Evolutionary conservation across 2,329 filamentous ascomycete genomes (phyloP), one percentile per base, ranked within the genome.

Genomic region (Monosporascus cannonballus): DNA sequence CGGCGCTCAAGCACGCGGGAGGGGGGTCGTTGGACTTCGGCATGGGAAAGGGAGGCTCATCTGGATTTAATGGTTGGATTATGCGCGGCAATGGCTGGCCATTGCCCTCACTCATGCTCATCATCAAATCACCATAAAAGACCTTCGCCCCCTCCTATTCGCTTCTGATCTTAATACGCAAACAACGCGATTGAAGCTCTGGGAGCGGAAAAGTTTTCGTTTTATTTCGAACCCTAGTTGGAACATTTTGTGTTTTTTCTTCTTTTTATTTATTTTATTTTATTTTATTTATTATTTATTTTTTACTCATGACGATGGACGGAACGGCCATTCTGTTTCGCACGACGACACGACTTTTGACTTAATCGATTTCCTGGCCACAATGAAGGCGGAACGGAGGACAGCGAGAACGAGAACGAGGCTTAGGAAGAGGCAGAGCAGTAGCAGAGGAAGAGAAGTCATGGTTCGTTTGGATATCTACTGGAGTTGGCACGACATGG

Each of bases 41-140:
- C 27, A 34, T 46, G 11, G 30, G 38, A 47, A 39, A 11, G 34
- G 50, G 54, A 55, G 58, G 51, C 52, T 55, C 44, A 50, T 22
- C 54, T 42, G 52, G 39, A 45, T 38, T 39, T 47, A 38, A 34
- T 34, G 30, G 11, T 34, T 14, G 30, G 30, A 34, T 34, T 14
- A 14, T 52, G 46, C 52, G 51, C 52, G 47, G 49, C 53, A 51
- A 53, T 52, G 54, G 51, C 56, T 55, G 51, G 54, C 52, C 56
- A 47, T 56, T 53, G 52, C 49, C 53, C 34, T 20, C 48, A 38
- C 42, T 48, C 36, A 6, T 20, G 46, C 46, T 8, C 38, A 36
- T 22, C 18, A 27, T 34, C 20, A 11, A n/a, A 47, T 30, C n/a
- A 27, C 45, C 24, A 17, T 18, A 18, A 24, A 14, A 18, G 45